Percentiles rank a stretch among this genome's conserved stretches.
These are phyloP conservation scores for Brassica cretica DNA, from an alignment of 345 rosid species.

Conservation along the genomic window DNA sequence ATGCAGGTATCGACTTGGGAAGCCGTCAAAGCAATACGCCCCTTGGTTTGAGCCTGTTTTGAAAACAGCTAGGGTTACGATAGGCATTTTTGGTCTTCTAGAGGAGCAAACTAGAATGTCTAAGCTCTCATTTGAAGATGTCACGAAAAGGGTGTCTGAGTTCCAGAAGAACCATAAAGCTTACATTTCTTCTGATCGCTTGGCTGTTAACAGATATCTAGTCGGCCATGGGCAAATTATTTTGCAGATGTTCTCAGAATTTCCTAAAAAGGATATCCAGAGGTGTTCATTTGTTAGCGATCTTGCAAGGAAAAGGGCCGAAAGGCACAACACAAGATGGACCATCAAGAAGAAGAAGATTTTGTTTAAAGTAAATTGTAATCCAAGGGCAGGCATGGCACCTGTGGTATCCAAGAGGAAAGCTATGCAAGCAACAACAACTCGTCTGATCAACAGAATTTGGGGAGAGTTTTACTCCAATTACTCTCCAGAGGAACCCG, in stretches of 20 bases:
- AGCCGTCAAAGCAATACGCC: constrained; percentile 77
- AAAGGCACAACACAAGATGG: constrained; percentile 81
- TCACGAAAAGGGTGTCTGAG: constrained; percentile 55
- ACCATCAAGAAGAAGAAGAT: constrained; percentile 62
- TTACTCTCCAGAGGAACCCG: constrained; percentile 53
- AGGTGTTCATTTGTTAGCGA: constrained; percentile 64
- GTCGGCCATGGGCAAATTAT: constrained; percentile 89
- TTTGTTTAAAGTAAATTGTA: constrained; percentile 51
- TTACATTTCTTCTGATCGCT: constrained; percentile 59
- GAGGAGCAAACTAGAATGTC: constrained; percentile 61
- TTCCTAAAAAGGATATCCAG: constrained; percentile 49
- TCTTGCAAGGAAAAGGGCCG: constrained; percentile 67
- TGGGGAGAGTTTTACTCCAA: constrained; percentile 90
- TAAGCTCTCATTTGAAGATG: constrained; percentile 63
- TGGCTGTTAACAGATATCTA: constrained; percentile 61
- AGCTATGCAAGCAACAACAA: constrained; percentile 90
- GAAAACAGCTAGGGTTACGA: constrained; percentile 68
- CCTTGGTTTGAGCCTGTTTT: constrained; percentile 76
- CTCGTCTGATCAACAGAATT: constrained; percentile 75
- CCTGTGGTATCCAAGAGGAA: constrained; percentile 59
- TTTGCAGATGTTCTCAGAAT: constrained; percentile 69
- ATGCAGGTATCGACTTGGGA: constrained; percentile 87
- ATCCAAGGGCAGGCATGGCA: constrained; percentile 69
- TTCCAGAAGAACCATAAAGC: constrained; percentile 49
- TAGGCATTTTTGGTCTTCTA: constrained; percentile 62